A percentile compares a stretch with the other conserved stretches of the same genome.
Conservation (phyloP, 768 basidiomycete genomes). For the Naganishia vaughanmartiniae region DNA sequence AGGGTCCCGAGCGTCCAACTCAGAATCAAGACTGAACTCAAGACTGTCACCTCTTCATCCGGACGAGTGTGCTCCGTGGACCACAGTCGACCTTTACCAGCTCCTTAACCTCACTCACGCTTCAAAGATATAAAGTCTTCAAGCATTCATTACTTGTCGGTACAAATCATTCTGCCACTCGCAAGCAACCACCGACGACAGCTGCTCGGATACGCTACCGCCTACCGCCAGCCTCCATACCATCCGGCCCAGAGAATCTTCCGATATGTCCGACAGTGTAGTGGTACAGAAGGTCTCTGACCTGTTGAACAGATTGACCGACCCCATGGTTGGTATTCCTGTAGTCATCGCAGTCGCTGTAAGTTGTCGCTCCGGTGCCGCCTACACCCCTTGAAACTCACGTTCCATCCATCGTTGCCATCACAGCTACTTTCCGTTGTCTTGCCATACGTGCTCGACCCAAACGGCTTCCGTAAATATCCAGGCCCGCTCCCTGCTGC, state of each 20-base stretch:
- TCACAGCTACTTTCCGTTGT: slow-evolving; percentile 49
- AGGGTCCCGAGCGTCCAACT: neutral
- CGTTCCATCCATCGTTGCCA: neutral
- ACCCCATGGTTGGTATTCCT: slow-evolving; percentile 18
- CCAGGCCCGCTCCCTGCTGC: slow-evolving; percentile 72
- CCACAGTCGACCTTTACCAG: too few relatives aligned
- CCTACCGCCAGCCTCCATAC: neutral
- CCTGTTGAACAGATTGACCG: slow-evolving; percentile 11
- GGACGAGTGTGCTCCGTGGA: slow-evolving; percentile 18
- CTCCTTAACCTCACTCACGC: neutral
- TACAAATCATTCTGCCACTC: too few relatives aligned
- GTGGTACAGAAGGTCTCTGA: slow-evolving; percentile 19
- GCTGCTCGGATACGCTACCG: too few relatives aligned
- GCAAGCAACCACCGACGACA: neutral
- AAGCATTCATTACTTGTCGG: too few relatives aligned
- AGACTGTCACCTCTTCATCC: neutral
- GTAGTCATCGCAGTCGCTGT: slow-evolving; percentile 23
- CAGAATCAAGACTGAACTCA: too few relatives aligned
- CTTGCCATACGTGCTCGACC: slow-evolving; percentile 61
- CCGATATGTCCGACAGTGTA: slow-evolving; percentile 19
- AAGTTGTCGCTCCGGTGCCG: neutral
- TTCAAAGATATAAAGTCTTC: neutral
- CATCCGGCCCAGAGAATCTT: neutral
- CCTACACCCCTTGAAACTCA: neutral
- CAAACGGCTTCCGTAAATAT: slow-evolving; percentile 60